Conservation (phyloP, 441 rosid species). For the Pelargonium fulgidum region DNA sequence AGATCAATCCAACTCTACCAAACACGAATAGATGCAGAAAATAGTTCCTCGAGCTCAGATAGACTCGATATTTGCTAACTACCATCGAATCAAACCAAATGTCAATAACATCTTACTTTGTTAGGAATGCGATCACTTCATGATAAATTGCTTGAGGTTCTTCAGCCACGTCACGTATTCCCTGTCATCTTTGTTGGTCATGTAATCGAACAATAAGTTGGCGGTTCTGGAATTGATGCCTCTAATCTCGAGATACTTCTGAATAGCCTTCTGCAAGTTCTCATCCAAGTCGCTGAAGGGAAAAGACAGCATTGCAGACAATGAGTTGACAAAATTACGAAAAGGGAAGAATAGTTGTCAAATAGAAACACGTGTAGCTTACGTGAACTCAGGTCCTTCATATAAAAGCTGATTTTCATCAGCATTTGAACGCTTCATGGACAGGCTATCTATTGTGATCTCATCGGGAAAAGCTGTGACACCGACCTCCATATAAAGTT, state of each 20-base stretch:
- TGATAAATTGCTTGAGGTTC: slow-evolving; percentile 25
- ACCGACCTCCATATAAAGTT: slow-evolving; percentile 46
- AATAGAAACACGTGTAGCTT: slow-evolving; percentile 18
- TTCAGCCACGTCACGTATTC: slow-evolving; percentile 24
- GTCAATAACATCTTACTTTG: no score
- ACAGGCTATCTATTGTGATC: slow-evolving; percentile 51
- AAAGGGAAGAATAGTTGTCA: background rate
- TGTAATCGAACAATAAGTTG: slow-evolving; percentile 25
- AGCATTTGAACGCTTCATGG: slow-evolving; percentile 30
- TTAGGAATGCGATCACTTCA: no score
- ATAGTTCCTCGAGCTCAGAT: no score
- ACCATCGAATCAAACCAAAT: no score
- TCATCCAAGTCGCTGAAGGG: slow-evolving; percentile 18
- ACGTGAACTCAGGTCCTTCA: slow-evolving; percentile 69
- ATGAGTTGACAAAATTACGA: background rate
- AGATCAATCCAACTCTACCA: no score
- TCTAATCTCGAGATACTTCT: slow-evolving; percentile 25
- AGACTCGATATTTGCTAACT: no score
- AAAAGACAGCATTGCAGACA: background rate
- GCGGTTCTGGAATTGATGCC: slow-evolving; percentile 30
- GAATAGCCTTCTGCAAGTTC: slow-evolving; percentile 28
- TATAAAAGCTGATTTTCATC: slow-evolving; percentile 46
- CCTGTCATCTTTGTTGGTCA: slow-evolving; percentile 26
- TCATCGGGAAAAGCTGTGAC: slow-evolving; percentile 50
- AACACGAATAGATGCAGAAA: no score